Conservation (phyloP, 2,329 filamentous ascomycete genomes). For the Metarhizium humberi region DNA sequence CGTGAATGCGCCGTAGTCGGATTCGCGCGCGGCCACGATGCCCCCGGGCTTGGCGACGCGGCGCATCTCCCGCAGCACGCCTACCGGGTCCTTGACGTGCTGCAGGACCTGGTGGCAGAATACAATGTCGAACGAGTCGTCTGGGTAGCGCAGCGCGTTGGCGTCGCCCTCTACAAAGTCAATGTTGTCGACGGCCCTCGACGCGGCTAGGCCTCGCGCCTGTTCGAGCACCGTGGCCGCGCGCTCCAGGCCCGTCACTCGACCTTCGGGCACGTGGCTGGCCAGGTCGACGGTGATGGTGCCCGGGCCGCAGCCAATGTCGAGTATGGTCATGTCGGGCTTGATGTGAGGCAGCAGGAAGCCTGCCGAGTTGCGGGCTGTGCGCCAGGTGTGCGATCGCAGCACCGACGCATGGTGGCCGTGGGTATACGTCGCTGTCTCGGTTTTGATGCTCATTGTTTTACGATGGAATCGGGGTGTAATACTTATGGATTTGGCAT, state of each 20-base stretch:
- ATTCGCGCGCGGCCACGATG: conserved; percentile 23
- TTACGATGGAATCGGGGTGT: no score
- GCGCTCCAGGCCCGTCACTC: conserved; percentile 29
- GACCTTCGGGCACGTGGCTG: conserved; percentile 24
- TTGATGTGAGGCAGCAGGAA: conserved; percentile 32
- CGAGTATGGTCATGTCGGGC: conserved; percentile 28
- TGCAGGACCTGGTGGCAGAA: conserved; percentile 28
- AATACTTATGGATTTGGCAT: no score
- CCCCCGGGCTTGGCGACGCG: conserved; percentile 31
- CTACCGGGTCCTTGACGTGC: conserved; percentile 25
- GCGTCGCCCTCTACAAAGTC: conserved; percentile 22
- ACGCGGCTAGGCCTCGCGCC: conserved; percentile 18
- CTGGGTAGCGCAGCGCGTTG: conserved; percentile 22
- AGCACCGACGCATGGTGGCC: conserved; percentile 30
- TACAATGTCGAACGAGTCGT: conserved; percentile 30
- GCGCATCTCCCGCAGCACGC: conserved; percentile 27
- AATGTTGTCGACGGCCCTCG: conserved; percentile 20
- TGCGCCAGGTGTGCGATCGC: conserved; percentile 29
- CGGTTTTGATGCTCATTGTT: neutral
- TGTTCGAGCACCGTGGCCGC: conserved; percentile 20
- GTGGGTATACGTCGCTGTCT: conserved; percentile 22
- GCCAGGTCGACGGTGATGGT: conserved; percentile 35
- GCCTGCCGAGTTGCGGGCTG: conserved; percentile 30
- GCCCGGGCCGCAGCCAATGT: conserved; percentile 39
- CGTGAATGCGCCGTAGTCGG: conserved; percentile 10